These are phyloP conservation scores for Marasmius sp. DNA, from an alignment of 1,284 basidiomycete genomes.

Conservation along the genomic window DNA sequence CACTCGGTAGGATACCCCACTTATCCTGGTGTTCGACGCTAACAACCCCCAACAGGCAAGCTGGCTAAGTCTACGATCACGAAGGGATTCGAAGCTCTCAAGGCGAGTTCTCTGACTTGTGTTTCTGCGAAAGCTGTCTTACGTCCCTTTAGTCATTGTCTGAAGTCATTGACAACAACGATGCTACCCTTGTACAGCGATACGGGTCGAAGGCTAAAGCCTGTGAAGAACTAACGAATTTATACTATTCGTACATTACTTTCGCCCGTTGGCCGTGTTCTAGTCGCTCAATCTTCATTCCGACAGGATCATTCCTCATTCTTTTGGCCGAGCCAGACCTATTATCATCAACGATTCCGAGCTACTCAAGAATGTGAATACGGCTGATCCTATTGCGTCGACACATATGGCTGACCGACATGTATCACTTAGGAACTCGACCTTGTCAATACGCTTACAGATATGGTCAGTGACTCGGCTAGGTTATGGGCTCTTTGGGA, in stretches of 20 bases:
- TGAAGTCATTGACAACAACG: conserved; percentile 50
- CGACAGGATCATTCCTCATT: conserved; percentile 61
- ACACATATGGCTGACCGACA: background rate
- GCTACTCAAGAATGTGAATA: conserved; percentile 43
- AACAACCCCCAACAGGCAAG: conserved; percentile 39
- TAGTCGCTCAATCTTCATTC: background rate
- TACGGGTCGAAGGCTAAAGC: conserved; percentile 40
- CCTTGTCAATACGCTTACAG: conserved; percentile 64
- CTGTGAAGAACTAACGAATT: conserved; percentile 46
- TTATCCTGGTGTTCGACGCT: conserved; percentile 1
- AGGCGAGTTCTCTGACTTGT: conserved; percentile 31
- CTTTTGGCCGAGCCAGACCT: conserved; percentile 54
- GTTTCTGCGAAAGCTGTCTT: background rate
- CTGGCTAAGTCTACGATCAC: conserved; percentile 56
- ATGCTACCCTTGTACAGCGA: conserved; percentile 35
- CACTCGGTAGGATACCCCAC: conserved; percentile 42
- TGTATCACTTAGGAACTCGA: conserved; percentile 51
- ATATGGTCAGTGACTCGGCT: conserved; percentile 43
- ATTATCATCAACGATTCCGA: conserved; percentile 40
- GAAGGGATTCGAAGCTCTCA: conserved; percentile 58
- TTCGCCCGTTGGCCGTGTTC: background rate
- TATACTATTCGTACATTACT: conserved; percentile 57
- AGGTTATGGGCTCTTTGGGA: conserved; percentile 3
- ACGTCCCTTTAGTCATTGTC: conserved; percentile 42
- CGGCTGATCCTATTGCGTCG: background rate